Evolutionary conservation across 2,329 filamentous ascomycete genomes (phyloP), one percentile per base, ranked within the genome.

Genomic region (Ceratocystis papillata): DNA sequence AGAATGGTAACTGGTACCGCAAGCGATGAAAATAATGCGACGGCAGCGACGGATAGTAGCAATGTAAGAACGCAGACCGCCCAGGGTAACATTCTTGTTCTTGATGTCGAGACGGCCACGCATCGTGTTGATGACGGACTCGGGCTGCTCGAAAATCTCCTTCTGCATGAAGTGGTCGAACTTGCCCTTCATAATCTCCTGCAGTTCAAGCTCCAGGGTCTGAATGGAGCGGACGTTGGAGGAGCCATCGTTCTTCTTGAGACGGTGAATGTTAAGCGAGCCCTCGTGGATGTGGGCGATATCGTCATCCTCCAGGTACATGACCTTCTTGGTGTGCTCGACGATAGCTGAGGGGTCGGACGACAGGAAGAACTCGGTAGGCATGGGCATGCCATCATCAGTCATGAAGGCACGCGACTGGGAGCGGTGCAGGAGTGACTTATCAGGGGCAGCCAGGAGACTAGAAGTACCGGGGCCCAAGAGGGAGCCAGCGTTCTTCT

Each of bases 101-200:
- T 86, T 87, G 68, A 88, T 82, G 77, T 99, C 94, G 73, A 99
- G 82, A 80, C 94, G 94, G 79, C 94, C 94, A 86, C 94, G 90
- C 94, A 99, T 99, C 71, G 94, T 96, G 84, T 99, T 99, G 81
- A 99, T 87, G 69, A 99, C 90, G 15, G 94, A 99, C 80, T 99
- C 94, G 74, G 94, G 94, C 82, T 99, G 94, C 83, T 99, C 94
- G 77, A 99, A 99, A 74, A 99, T 99, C 78, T 99, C 94, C 86
- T 99, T 99, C 78, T 99, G 94, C 94, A 99, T 99, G 83, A 96
- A 99, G 81, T 99, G 94, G 77, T 99, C 94, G 79, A 97, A 99
- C 76, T 94, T 95, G 78, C 94, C 94, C 87, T 99, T 99, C 94
- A 99, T 99, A 79, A 99, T 99, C 82, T 99, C 92, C 81, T 99